Evolutionary conservation across 441 rosid genomes (phyloP).

Genomic region (Macaranga tanarius): DNA sequence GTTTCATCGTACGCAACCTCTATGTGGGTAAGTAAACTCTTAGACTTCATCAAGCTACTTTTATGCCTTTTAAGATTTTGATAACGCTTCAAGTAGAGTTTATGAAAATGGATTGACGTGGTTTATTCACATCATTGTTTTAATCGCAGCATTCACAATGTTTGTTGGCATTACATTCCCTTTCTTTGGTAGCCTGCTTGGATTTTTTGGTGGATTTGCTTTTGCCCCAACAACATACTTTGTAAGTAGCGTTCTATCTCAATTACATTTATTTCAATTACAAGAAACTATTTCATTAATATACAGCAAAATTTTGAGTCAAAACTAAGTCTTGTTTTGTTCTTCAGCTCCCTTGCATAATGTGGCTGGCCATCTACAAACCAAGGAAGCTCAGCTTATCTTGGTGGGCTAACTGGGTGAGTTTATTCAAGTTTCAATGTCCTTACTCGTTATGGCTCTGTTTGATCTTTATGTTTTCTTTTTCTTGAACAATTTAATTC

Average conservation of each 20-base stretch:
- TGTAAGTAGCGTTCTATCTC: constrained; percentile 37
- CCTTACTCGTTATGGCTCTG: not conserved
- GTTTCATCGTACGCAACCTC: constrained; percentile 53
- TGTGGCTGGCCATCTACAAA: constrained; percentile 73
- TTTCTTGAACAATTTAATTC: constrained; percentile 3
- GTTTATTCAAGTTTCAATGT: constrained; percentile 9
- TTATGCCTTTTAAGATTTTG: not conserved
- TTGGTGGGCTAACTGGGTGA: constrained; percentile 89
- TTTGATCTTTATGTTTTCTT: not conserved
- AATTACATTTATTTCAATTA: not conserved
- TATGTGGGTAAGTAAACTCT: constrained; percentile 66
- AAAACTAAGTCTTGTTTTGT: not conserved
- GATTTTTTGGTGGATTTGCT: constrained; percentile 80
- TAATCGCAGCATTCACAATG: constrained; percentile 56
- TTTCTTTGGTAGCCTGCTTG: constrained; percentile 65
- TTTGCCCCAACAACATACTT: constrained; percentile 84
- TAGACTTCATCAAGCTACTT: not conserved
- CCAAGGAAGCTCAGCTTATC: constrained; percentile 62
- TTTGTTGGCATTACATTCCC: constrained; percentile 69
- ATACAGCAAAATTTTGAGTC: not conserved
- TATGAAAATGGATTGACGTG: not conserved
- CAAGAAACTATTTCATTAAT: not conserved
- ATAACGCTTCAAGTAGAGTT: not conserved
- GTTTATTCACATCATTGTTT: not conserved
- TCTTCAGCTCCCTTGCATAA: constrained; percentile 73